Evolutionary conservation across 257 asterid genomes (phyloP).

Genomic region (Thymus quinquecostatus): DNA sequence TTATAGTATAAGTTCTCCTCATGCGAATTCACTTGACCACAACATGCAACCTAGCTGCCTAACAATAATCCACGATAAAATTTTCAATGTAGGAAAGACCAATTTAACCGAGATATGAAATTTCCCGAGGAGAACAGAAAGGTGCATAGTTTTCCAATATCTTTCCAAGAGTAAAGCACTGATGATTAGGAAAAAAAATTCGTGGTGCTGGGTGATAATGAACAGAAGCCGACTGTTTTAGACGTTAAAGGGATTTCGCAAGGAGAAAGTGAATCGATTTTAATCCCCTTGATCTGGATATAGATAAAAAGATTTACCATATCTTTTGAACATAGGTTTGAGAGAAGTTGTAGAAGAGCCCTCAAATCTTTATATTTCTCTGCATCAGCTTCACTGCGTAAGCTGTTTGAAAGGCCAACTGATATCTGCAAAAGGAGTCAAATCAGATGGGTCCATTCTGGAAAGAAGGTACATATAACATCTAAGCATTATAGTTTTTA

Average conservation of each 20-base stretch:
- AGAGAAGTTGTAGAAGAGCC: slow-evolving; percentile 82
- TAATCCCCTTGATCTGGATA: slow-evolving; percentile 21
- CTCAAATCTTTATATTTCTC: slow-evolving; percentile 92
- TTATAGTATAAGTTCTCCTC: neutral
- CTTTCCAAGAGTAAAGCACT: slow-evolving; percentile 17
- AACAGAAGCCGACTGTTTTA: slow-evolving; percentile 15
- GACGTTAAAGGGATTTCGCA: slow-evolving; percentile 10
- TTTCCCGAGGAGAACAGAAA: neutral
- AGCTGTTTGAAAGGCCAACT: slow-evolving; percentile 71
- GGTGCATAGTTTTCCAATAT: neutral
- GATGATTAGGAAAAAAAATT: neutral
- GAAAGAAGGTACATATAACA: slow-evolving; percentile 24
- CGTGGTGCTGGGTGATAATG: slow-evolving; percentile 14
- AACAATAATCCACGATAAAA: neutral
- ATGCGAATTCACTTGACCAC: neutral
- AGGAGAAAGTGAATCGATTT: slow-evolving; percentile 7
- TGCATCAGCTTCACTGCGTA: slow-evolving; percentile 75
- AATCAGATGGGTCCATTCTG: slow-evolving; percentile 20
- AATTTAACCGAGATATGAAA: neutral
- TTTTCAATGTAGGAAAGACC: neutral
- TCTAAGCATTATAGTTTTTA: neutral
- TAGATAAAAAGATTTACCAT: slow-evolving; percentile 53
- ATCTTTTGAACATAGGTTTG: slow-evolving; percentile 89
- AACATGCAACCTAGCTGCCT: neutral
- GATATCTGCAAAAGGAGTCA: slow-evolving; percentile 59